These are phyloP conservation scores for Garcia nutans DNA, from an alignment of 345 rosid genomes.

Conservation along the genomic window DNA sequence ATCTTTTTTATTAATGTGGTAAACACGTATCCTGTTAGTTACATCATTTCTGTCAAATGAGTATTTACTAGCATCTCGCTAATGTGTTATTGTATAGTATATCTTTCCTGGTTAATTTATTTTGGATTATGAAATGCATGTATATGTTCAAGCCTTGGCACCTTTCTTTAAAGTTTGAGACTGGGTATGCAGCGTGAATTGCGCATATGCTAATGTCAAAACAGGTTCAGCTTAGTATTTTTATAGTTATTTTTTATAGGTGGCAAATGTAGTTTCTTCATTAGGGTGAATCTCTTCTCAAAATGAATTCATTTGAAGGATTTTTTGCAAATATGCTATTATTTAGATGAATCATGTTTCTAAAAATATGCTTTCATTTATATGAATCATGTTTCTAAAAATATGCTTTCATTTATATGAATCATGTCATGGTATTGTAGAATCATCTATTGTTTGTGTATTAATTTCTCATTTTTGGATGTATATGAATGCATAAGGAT, in stretches of 20 bases:
- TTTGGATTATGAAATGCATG: background rate
- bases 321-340: background rate
- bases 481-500: background rate
- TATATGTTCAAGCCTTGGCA: background rate
- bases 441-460: background rate
- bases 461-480: background rate
- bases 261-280: background rate
- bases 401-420: background rate
- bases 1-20: too few relatives aligned
- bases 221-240: background rate
- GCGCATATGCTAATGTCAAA: background rate
- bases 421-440: background rate
- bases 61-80: background rate
- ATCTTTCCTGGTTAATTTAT: background rate
- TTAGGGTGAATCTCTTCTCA: background rate
- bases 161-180: background rate
- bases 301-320: background rate
- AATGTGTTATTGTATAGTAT: background rate
- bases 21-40: too few relatives aligned
- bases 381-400: too few relatives aligned
- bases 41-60: too few relatives aligned
- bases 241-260: background rate
- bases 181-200: background rate
- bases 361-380: background rate
- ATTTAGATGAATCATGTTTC: background rate